Base-by-base conservation (phyloP, 371 early-diverging fungal species). In the Mycotypha africana region DNA sequence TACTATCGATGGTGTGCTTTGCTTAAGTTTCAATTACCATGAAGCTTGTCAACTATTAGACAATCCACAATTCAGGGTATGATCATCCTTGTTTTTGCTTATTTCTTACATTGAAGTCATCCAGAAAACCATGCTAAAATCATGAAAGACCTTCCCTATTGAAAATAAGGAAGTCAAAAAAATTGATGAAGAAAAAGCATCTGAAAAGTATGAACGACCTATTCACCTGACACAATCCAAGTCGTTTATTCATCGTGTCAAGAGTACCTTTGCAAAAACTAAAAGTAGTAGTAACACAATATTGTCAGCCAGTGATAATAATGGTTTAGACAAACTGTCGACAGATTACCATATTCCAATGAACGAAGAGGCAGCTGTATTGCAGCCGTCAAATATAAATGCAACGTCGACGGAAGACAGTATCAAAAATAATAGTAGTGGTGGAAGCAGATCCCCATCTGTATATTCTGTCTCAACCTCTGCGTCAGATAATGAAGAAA, bases 1-100 rank as follows among this genome's bases (percentile, higher is more conserved):
- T 56, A 65, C 60, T 5, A 69, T 80, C 31, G 66, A 70, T 16
- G 68, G 65, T 28, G 61, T 76, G 0, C 57, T 65, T 0, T 70
- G 78, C 38, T 30, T 80, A 39, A 58, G 65, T 15, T 60, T 77
- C 34, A 54, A 74, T 33, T 36, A 60, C 16, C 31, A 20, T 7
- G 49, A 47, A 38, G 65, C 65, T 6, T 46, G 50, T 42, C 55
- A 60, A 47, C 56, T 20, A 17, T 30, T 68, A 12, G 58, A 60
- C 22, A 33, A 8, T 5, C 5, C 30, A 33, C 49, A 50, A 38
- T 50, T 56, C 45, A 19, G 15, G 20, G 19, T 12, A n/a, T n/a
- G n/a, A n/a, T n/a, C n/a, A n/a, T n/a, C n/a, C n/a, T n/a, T n/a
- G n/a, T n/a, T n/a, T n/a, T n/a, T n/a, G n/a, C n/a, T n/a, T n/a